Percentiles rank a stretch among this genome's conserved stretches.
Evolutionary conservation across 345 rosid genomes (phyloP).

Genomic region (Turritis glabra): DNA sequence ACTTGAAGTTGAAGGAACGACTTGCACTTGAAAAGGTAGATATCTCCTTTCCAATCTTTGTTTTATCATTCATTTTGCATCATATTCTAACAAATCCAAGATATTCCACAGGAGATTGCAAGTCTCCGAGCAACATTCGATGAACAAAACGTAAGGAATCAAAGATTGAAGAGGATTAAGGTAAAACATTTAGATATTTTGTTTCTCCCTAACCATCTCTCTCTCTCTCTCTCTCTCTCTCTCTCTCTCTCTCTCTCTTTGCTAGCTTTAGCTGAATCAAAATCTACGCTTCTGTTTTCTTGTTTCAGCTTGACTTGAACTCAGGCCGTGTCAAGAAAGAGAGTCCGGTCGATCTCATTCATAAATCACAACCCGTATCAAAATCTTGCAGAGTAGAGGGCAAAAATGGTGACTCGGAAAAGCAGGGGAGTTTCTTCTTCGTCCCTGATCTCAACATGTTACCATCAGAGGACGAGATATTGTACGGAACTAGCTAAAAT

Average conservation of each 20-base stretch:
- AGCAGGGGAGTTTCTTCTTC: constrained; percentile 36
- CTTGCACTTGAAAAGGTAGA: constrained; percentile 53
- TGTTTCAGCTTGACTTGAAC: constrained; percentile 50
- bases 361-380: background rate
- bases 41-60: background rate
- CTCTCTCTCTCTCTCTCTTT: background rate
- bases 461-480: constrained; percentile 54
- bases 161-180: constrained; percentile 77
- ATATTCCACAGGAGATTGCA: constrained; percentile 62
- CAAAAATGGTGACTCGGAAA: constrained; percentile 6
- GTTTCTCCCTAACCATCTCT: background rate
- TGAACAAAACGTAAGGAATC: constrained; percentile 53
- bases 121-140: constrained; percentile 50
- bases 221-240: too few relatives aligned
- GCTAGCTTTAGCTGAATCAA: background rate
- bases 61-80: background rate
- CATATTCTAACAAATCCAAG: background rate
- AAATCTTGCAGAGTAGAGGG: constrained; percentile 26
- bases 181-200: constrained; percentile 25
- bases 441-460: constrained; percentile 78
- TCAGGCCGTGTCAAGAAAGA: constrained; percentile 25
- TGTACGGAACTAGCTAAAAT: constrained; percentile 46
- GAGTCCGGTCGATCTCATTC: background rate
- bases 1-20: constrained; percentile 59
- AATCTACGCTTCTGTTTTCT: background rate